phyloP scores from a whole-genome alignment of 208 protist genomes.

The Trypanosoma congolense region DNA sequence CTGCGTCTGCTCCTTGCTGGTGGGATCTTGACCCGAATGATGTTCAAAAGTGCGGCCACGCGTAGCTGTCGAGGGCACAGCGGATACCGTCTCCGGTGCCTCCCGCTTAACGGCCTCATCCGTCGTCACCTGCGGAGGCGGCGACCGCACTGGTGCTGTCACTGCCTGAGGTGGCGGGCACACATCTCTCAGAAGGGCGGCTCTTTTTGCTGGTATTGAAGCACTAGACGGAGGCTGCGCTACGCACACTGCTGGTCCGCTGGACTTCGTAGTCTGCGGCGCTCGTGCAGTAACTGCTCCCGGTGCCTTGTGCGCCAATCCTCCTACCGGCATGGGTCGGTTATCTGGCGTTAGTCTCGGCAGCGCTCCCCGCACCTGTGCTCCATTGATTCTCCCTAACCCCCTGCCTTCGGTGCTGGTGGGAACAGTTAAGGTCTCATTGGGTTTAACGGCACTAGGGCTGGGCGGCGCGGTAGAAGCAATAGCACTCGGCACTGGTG shows the following conservation, averaged over 20 bases:
- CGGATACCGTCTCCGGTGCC: not conserved
- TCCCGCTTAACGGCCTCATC: not conserved
- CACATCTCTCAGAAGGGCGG: too few relatives aligned
- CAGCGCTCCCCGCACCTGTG: not conserved
- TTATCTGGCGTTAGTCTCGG: not conserved
- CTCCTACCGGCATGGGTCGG: slow-evolving; percentile 2
- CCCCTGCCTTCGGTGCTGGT: too few relatives aligned
- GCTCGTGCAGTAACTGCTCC: slow-evolving; percentile 6
- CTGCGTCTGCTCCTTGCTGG: not conserved
- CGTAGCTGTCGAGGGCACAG: not conserved
- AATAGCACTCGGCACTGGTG: not conserved
- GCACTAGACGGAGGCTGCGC: not conserved
- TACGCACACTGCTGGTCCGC: slow-evolving; percentile 8
- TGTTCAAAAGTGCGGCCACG: not conserved
- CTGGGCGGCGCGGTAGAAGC: not conserved
- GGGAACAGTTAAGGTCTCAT: not conserved
- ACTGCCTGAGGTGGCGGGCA: too few relatives aligned
- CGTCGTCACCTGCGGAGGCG: too few relatives aligned
- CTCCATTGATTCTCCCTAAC: not conserved
- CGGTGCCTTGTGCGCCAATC: not conserved
- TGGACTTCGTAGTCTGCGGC: slow-evolving; percentile 2
- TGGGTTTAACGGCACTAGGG: not conserved
- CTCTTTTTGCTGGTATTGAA: not conserved
- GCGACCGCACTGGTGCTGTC: too few relatives aligned
- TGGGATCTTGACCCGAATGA: not conserved